Percentiles rank a stretch among this genome's conserved stretches.
These are phyloP conservation scores for Volvox carteri DNA, from an alignment of 163 green algal genomes.

Conservation along the genomic window DNA sequence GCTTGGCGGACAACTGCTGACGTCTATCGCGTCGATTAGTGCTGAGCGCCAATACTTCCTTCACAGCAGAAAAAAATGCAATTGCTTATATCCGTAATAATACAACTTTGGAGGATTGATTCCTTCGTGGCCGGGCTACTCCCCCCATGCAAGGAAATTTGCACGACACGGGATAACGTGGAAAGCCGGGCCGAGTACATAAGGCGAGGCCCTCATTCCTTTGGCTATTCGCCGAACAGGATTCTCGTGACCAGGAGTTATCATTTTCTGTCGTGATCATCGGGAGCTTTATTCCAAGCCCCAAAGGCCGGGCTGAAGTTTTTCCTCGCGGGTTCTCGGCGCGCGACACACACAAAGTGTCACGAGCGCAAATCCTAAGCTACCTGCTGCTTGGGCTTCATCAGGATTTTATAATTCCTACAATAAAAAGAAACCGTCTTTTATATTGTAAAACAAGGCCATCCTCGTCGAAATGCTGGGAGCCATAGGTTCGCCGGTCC, in stretches of 20 bases:
- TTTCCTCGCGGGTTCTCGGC: background rate
- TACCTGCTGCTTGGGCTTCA: background rate
- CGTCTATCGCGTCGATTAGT: too few species aligned
- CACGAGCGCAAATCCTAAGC: background rate
- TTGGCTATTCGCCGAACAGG: background rate
- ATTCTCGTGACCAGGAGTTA: background rate
- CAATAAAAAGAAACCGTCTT: background rate
- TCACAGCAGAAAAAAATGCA: background rate
- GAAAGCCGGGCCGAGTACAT: background rate
- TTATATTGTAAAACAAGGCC: background rate
- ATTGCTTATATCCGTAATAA: background rate
- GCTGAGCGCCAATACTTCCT: too few species aligned
- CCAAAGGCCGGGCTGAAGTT: background rate
- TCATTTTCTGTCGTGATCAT: background rate
- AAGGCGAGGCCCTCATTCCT: background rate
- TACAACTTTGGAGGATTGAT: background rate
- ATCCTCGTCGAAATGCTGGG: slow-evolving; percentile 8
- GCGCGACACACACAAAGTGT: too few species aligned
- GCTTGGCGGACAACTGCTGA: too few species aligned
- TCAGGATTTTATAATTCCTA: background rate
- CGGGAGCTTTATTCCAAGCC: background rate
- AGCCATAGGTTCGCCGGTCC: slow-evolving; percentile 13
- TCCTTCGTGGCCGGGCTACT: background rate
- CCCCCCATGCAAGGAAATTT: slow-evolving; percentile 1
- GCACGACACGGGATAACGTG: background rate